A percentile compares a stretch with the other conserved stretches of the same genome.
phyloP scores from a whole-genome alignment of 352 stramenopile species.

The Achlya hypogyna region DNA sequence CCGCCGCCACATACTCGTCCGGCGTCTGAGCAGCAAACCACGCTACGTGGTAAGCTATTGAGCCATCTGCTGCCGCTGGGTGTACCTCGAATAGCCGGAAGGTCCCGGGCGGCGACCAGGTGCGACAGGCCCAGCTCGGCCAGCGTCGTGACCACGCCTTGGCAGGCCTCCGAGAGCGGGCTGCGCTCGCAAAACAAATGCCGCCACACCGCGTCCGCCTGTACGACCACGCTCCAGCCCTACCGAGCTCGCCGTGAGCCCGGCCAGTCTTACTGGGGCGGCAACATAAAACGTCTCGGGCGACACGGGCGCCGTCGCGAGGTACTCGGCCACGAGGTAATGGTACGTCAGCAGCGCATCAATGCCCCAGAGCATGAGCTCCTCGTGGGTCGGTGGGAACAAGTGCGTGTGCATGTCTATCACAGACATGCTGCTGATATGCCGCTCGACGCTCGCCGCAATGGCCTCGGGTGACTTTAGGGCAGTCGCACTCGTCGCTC shows the following conservation, averaged over 20 bases:
- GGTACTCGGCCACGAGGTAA: conserved; percentile 92
- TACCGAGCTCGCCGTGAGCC: no score
- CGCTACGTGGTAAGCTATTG: neutral
- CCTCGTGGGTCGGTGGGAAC: conserved; percentile 83
- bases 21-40: conserved; percentile 75
- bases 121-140: conserved; percentile 57
- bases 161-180: conserved; percentile 85
- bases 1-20: conserved; percentile 56
- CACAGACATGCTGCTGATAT: conserved; percentile 11
- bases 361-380: conserved; percentile 89
- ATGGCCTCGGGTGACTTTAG: neutral
- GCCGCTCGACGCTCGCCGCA: neutral
- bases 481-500: neutral
- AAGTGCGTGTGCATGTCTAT: conserved; percentile 92
- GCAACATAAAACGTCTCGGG: conserved; percentile 78
- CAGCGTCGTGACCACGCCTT: conserved; percentile 86
- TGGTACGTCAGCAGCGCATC: conserved; percentile 94
- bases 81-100: conserved; percentile 58
- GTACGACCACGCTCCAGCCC: conserved; percentile 52
- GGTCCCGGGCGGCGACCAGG: conserved; percentile 57
- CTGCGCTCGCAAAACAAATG: conserved; percentile 83
- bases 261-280: no score
- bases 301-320: conserved; percentile 75
- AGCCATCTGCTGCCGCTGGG: neutral
- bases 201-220: conserved; percentile 86